Evolutionary conservation across 1,139 yeast species (phyloP), one percentile per base, ranked within the genome.

Genomic region (Suhomyces ambrosiae): DNA sequence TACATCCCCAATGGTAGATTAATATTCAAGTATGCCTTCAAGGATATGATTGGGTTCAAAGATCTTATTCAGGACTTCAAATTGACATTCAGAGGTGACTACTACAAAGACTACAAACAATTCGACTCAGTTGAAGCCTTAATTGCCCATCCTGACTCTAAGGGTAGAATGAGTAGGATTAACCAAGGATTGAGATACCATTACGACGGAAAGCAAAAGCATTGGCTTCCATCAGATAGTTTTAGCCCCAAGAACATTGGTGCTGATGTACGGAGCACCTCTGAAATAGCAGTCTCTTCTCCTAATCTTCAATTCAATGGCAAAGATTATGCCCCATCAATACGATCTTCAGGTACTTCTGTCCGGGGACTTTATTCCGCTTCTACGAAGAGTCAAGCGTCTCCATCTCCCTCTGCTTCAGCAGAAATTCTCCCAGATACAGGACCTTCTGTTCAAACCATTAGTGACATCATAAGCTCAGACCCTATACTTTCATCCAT

Each of bases 161-260:
- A 69, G 13, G 80, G 92, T 0, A 65, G 94, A 35, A 70, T 79
- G 69, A 80, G 85, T 37, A 74, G 95, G 44, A 76, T 92, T 31
- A 80, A 83, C 46, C 86, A 88, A 42, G 99, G 99, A 0, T 62
- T 90, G 45, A 63, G 99, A 29, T 89, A 88, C 56, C 79, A 80
- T 30, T 76, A 79, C 38, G 86, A 87, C 33, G 97, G 97, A 0
- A 75, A 77, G 38, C 80, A 79, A 19, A 87, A 86, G 49, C 89
- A 89, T 56, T 92, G 97, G 97, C 63, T 92, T 6, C 85, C 87
- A 0, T 65, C 26, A 11, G 21, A 18, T 27, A 47, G 43, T 10
- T 51, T 46, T 23, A 11, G 9, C 6, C 11, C 23, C 5, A 47
- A 48, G 31, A 41, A 44, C 9, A 37, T 48, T 18, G 27, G 49